Evolutionary conservation across 1,284 basidiomycete genomes (phyloP), one percentile per base, ranked within the genome.

Genomic region (Uromyces viciae-fabae): DNA sequence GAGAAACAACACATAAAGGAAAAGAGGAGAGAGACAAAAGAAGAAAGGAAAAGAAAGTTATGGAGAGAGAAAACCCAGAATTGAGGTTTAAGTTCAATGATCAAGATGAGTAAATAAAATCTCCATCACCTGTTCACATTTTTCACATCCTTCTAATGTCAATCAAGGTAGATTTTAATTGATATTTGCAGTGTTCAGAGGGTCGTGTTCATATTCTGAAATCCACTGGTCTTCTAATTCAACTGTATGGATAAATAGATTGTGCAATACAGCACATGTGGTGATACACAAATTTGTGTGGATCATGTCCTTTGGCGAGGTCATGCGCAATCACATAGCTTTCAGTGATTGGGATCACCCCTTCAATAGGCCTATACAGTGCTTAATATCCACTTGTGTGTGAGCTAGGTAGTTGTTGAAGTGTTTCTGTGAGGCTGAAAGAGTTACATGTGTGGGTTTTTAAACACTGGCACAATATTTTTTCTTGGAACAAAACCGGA

Each of bases 351-450:
- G 40, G 17, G 31, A 69, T 25, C 43, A n/a, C 15, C 42, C 42
- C 46, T 69, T 69, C 3, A 69, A n/a, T 7, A 69, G 22, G 4
- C 66, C 66, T 4, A 69, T 69, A 19, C 66, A 69, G 28, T 69
- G 36, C 25, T 69, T 42, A 5, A 69, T 25, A 31, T 22, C 4
- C 7, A 64, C 62, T 11, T 31, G 36, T 7, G 22, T 31, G 9
- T 33, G n/a, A 22, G 62, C 25, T 8, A 64, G 28, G 28, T 64
- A 33, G 5, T 33, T 17, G 28, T 64, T 64, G 22, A 69, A 69
- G 17, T 25, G 28, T 2, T 25, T 8, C 22, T 69, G 14, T 38
- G 36, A 31, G 40, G 36, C 60, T 4, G 33, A 28, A 8, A 64
- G 60, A 4, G 25, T 5, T 19, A 15, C 14, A n/a, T 64, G 36